Base-by-base conservation (phyloP, 257 asterid species). In the Solanum chilense region DNA sequence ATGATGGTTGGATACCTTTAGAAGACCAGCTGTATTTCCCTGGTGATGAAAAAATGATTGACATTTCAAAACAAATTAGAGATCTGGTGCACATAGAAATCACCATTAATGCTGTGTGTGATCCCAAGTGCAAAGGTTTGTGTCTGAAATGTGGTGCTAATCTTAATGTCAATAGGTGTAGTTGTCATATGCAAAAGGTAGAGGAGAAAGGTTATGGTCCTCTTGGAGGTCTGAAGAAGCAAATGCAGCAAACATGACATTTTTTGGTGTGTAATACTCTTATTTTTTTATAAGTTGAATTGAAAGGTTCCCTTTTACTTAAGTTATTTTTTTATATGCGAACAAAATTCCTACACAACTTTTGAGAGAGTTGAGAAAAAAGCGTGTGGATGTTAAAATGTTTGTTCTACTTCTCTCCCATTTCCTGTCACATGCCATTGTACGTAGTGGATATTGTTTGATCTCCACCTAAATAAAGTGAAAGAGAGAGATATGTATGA, bases 61-160 rank as follows among this genome's bases (percentile, higher is more conserved):
- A 96, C 93, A 96, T 96, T 82, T 96, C 99, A 39, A 96, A 96
- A 91, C 93, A 93, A 86, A 92, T 96, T 90, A 90, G 98, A 89
- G 99, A 96, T 87, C 90, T 95, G 87, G 90, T 96, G 90, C 99
- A 96, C 86, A 78, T 96, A 33, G 99, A 96, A 92, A 95, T 96
- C 92, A 96, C 96, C 78, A 89, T 96, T 20, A 91, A 70, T 85
- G 96, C 95, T 31, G 23, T 92, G 8, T 96, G 99, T 74, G 93
- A 90, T 87, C 94, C 96, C 35, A 88, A 88, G 35, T 95, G 99
- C 94, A 94, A 87, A 90, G 99, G 99, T 52, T 47, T 94, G 23
- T 96, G 99, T 84, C 92, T 94, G 64, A 90, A 85, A 49, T 96
- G 99, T 85, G 99, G 98, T 33, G 71, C 91, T 7, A 96, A 95